These are phyloP conservation scores for Calonectria hawksworthii DNA, from an alignment of 2,329 filamentous ascomycete species.

Conservation along the genomic window DNA sequence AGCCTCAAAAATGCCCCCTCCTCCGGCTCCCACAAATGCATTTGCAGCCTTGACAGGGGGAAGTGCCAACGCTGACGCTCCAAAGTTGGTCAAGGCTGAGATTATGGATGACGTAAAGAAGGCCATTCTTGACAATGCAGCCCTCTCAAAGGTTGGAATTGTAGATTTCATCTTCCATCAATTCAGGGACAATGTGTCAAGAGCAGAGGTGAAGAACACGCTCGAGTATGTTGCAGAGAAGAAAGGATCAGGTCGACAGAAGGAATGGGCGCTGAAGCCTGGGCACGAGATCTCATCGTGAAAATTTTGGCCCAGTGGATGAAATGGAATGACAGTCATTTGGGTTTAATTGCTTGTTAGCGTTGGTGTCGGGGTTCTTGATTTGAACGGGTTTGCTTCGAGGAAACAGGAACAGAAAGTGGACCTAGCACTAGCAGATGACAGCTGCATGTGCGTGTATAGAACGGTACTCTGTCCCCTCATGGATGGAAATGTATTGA, in stretches of 20 bases:
- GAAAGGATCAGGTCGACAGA: constrained; percentile 52
- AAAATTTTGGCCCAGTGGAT: constrained; percentile 27
- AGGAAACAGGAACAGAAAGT: constrained; percentile 25
- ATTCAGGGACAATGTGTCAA: constrained; percentile 54
- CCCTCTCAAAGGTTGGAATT: constrained; percentile 57
- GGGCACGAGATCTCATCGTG: constrained; percentile 53
- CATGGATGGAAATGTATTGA: constrained; percentile 32
- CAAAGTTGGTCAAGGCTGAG: constrained; percentile 55
- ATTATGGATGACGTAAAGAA: constrained; percentile 58
- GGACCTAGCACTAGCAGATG: not conserved
- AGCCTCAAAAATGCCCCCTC: constrained; percentile 49
- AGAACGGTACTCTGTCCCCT: not conserved
- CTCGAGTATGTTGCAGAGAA: constrained; percentile 57
- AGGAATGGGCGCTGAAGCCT: constrained; percentile 57
- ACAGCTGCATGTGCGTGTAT: constrained; percentile 27
- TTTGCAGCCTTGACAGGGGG: constrained; percentile 52
- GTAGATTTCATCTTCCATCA: constrained; percentile 57
- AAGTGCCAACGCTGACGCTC: constrained; percentile 30
- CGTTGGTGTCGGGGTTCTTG: constrained; percentile 39
- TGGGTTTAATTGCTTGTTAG: constrained; percentile 43
- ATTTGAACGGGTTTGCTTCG: constrained; percentile 38
- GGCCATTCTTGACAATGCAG: constrained; percentile 56
- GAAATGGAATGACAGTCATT: constrained; percentile 31
- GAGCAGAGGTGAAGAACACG: constrained; percentile 58
- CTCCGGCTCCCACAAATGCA: constrained; percentile 52